Conservation (phyloP, 2,329 filamentous ascomycete genomes). For the Colletotrichum tanaceti region DNA sequence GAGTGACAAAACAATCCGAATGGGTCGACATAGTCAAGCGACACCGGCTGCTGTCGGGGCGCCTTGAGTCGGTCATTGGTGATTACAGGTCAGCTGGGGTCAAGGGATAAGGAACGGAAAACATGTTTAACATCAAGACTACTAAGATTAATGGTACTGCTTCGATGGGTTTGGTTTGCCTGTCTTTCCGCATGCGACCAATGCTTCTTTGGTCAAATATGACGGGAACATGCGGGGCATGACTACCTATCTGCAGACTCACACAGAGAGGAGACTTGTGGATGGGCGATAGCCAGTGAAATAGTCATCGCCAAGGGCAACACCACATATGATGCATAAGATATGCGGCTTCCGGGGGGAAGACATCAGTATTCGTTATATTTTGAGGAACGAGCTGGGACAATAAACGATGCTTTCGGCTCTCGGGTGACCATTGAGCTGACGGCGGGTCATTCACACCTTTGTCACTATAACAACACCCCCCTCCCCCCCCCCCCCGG, state of each 20-base stretch:
- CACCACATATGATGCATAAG: not conserved
- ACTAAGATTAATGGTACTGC: not conserved
- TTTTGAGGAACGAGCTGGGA: not conserved
- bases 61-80: constrained; percentile 76
- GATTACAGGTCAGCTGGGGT: constrained; percentile 54
- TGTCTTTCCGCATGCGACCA: not conserved
- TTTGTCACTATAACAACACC: not conserved
- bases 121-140: not conserved
- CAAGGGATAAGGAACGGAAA: constrained; percentile 36
- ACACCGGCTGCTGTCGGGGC: constrained; percentile 84
- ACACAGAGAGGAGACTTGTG: not conserved
- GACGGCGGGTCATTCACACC: not conserved
- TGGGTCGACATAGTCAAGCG: constrained; percentile 93
- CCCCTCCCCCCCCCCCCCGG: too few species aligned
- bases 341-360: not conserved
- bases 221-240: not conserved
- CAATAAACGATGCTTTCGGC: too few species aligned
- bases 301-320: not conserved
- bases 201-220: not conserved
- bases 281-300: not conserved
- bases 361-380: not conserved
- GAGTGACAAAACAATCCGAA: constrained; percentile 56
- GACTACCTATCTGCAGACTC: not conserved
- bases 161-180: not conserved
- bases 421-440: not conserved